These are phyloP conservation scores for Gymnopilus dilepis DNA, from an alignment of 768 basidiomycete species.

Conservation along the genomic window DNA sequence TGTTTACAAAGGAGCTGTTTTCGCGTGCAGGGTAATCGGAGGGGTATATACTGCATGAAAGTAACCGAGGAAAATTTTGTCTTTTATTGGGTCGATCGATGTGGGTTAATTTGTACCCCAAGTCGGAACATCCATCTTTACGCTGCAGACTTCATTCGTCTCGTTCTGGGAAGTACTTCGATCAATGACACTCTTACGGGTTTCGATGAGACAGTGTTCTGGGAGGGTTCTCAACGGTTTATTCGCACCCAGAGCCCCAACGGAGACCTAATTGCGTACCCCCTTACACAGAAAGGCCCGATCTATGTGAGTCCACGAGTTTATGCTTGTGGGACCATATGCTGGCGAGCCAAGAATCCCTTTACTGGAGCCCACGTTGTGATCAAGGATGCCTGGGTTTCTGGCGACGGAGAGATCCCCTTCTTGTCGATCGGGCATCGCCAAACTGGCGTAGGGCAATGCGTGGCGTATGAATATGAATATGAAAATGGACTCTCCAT, in stretches of 20 bases:
- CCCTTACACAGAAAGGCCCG: too few species aligned
- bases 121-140: conserved; percentile 23
- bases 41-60: conserved; percentile 19
- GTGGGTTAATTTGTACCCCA: conserved; percentile 16
- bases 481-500: too few species aligned
- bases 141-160: conserved; percentile 21
- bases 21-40: conserved; percentile 26
- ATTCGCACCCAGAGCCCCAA: neutral
- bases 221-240: conserved; percentile 9
- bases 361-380: too few species aligned
- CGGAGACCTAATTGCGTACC: neutral
- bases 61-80: conserved; percentile 16
- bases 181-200: conserved; percentile 22
- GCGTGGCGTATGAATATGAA: too few species aligned
- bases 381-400: too few species aligned
- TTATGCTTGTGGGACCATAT: too few species aligned
- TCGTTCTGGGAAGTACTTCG: conserved; percentile 25
- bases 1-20: conserved; percentile 16
- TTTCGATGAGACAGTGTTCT: conserved; percentile 24
- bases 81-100: conserved; percentile 25
- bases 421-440: too few species aligned
- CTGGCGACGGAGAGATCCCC: too few species aligned
- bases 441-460: too few species aligned
- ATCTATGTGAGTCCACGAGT: too few species aligned
- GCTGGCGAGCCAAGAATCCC: too few species aligned